phyloP scores from a whole-genome alignment of 2,329 filamentous ascomycete species.

The Xylaria sp. region DNA sequence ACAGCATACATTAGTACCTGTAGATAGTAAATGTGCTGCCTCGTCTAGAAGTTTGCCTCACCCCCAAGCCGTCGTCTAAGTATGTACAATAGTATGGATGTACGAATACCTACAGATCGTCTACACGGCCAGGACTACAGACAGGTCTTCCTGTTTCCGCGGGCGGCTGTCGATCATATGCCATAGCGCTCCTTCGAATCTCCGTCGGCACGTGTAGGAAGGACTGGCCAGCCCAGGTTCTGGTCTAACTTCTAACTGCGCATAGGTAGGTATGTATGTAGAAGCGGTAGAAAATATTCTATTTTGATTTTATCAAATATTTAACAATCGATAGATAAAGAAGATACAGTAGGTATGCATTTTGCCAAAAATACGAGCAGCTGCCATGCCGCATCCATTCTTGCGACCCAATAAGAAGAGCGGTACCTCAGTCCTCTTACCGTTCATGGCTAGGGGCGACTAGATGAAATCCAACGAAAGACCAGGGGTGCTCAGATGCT shows the following conservation, averaged over 20 bases:
- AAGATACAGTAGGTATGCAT: constrained; percentile 4
- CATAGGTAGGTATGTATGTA: background rate
- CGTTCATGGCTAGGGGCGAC: constrained; percentile 21
- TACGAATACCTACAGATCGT: too few relatives aligned
- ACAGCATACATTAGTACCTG: too few relatives aligned
- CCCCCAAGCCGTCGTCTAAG: background rate
- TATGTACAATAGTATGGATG: background rate
- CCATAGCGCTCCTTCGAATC: constrained; percentile 24
- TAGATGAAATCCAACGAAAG: constrained; percentile 24
- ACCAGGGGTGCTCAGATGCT: constrained; percentile 9
- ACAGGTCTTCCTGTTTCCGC: constrained; percentile 17
- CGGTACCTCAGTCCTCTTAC: background rate
- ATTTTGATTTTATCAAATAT: constrained; percentile 10
- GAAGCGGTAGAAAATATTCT: background rate
- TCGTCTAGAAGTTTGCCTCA: constrained; percentile 24
- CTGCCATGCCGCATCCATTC: constrained; percentile 21
- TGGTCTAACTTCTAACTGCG: too few relatives aligned
- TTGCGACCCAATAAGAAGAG: constrained; percentile 26
- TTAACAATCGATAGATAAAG: background rate
- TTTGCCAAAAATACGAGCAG: constrained; percentile 29
- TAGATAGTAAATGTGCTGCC: constrained; percentile 15
- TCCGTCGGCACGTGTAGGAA: constrained; percentile 8
- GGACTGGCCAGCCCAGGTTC: background rate
- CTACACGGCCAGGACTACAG: too few relatives aligned
- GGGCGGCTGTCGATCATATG: constrained; percentile 25